These are phyloP conservation scores for Nothopassalora personata DNA, from an alignment of 2,329 filamentous ascomycete genomes.

Conservation along the genomic window DNA sequence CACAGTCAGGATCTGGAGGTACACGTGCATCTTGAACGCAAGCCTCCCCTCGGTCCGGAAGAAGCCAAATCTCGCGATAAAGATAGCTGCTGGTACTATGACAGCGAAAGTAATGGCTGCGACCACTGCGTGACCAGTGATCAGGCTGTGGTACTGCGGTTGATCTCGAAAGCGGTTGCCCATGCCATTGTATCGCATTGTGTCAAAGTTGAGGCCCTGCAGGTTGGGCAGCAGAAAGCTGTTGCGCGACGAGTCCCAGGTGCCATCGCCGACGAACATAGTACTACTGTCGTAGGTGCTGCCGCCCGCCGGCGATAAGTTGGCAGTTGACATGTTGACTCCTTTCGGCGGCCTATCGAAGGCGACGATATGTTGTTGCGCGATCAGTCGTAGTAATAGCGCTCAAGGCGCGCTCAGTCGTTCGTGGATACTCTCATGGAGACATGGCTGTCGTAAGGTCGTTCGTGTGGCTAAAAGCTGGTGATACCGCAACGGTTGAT, in stretches of 20 bases:
- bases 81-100: slow-evolving; percentile 67
- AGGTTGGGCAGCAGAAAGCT: slow-evolving; percentile 74
- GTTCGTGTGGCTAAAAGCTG: background rate
- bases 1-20: slow-evolving; percentile 65
- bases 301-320: slow-evolving; percentile 63
- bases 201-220: slow-evolving; percentile 69
- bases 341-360: slow-evolving; percentile 1
- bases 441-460: slow-evolving; percentile 2
- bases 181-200: slow-evolving; percentile 85
- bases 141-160: slow-evolving; percentile 63
- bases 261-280: slow-evolving; percentile 75
- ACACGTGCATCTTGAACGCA: slow-evolving; percentile 66
- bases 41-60: slow-evolving; percentile 51
- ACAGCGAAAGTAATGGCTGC: slow-evolving; percentile 69
- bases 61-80: slow-evolving; percentile 60
- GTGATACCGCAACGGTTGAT: background rate
- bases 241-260: slow-evolving; percentile 74
- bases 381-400: background rate
- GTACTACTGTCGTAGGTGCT: slow-evolving; percentile 68
- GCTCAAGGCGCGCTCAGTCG: slow-evolving; percentile 10
- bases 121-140: slow-evolving; percentile 66
- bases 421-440: slow-evolving; percentile 1
- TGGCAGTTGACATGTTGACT: slow-evolving; percentile 25
- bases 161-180: slow-evolving; percentile 70
- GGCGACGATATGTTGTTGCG: background rate